Evolutionary conservation across 1,284 basidiomycete genomes (phyloP).

Genomic region (Puccinia coronata): DNA sequence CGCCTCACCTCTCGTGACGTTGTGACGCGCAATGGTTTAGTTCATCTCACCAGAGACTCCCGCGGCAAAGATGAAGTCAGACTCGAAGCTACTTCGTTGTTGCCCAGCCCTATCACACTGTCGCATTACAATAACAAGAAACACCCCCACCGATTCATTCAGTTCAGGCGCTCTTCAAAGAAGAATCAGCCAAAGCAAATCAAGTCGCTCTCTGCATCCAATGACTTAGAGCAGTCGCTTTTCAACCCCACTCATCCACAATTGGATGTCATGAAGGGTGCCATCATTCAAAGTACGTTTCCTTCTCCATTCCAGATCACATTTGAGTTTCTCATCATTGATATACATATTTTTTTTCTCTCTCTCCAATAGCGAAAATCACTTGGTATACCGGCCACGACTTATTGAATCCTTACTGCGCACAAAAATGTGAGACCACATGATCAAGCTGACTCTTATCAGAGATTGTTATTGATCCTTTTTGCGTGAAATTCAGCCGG

Average conservation of each 20-base stretch:
- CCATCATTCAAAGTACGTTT: conserved; percentile 37
- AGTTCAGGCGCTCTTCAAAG: conserved; percentile 19
- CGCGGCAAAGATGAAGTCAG: conserved; percentile 7
- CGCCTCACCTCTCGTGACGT: not conserved
- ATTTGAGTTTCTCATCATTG: not conserved
- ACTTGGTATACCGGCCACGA: conserved; percentile 54
- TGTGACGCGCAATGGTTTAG: conserved; percentile 9
- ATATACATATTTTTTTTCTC: not conserved
- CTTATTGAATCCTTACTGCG: conserved; percentile 54
- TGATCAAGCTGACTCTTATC: not conserved
- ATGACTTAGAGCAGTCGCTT: not conserved
- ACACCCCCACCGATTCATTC: not conserved
- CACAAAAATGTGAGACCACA: conserved; percentile 43
- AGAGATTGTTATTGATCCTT: not conserved
- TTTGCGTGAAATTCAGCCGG: conserved; percentile 31
- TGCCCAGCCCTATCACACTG: not conserved
- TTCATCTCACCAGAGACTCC: conserved; percentile 18
- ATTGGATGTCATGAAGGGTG: conserved; percentile 45
- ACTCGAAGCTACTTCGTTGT: not conserved
- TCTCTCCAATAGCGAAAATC: conserved; percentile 48
- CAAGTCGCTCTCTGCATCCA: not conserved
- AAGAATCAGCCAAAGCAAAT: not conserved
- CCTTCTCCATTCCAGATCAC: not conserved
- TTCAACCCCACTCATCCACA: not conserved
- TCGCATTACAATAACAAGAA: not conserved